Conservation (phyloP, 139 green algal species). For the Pleodorina starrii region DNA sequence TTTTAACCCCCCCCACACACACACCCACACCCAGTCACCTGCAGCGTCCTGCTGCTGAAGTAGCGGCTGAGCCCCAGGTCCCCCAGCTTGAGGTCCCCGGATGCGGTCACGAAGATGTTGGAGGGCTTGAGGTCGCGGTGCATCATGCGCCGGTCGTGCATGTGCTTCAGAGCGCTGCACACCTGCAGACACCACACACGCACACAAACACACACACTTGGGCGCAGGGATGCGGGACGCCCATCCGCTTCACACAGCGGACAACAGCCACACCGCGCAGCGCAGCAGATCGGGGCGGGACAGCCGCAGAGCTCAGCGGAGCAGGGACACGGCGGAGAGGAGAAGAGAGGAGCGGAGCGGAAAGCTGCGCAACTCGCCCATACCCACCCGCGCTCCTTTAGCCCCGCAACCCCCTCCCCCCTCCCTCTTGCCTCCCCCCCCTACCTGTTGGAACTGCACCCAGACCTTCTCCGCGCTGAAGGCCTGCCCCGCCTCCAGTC, state of each 20-base stretch:
- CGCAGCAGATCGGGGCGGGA: too few relatives aligned
- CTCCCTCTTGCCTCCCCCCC: not conserved
- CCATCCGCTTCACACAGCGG: too few relatives aligned
- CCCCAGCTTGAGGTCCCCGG: slow-evolving; percentile 79
- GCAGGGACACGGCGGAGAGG: too few relatives aligned
- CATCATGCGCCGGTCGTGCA: slow-evolving; percentile 73
- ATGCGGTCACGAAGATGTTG: slow-evolving; percentile 82
- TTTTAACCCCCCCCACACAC: too few relatives aligned
- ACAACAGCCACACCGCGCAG: too few relatives aligned
- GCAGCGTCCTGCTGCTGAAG: slow-evolving; percentile 67
- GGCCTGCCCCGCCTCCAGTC: slow-evolving; percentile 2
- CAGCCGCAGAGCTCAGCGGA: too few relatives aligned
- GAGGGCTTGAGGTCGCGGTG: slow-evolving; percentile 74
- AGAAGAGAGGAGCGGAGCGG: too few relatives aligned
- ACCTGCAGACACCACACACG: slow-evolving; percentile 49
- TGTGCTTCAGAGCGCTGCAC: slow-evolving; percentile 66
- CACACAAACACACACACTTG: not conserved
- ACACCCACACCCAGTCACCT: slow-evolving; percentile 28
- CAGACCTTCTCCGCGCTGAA: slow-evolving; percentile 57
- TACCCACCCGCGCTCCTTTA: too few relatives aligned
- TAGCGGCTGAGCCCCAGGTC: slow-evolving; percentile 81
- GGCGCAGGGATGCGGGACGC: too few relatives aligned
- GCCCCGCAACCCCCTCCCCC: not conserved
- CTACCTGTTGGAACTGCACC: slow-evolving; percentile 59
- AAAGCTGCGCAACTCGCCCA: too few relatives aligned